Evolutionary conservation across 2,329 filamentous ascomycete genomes (phyloP).

Genomic region (Didymella glomerata): DNA sequence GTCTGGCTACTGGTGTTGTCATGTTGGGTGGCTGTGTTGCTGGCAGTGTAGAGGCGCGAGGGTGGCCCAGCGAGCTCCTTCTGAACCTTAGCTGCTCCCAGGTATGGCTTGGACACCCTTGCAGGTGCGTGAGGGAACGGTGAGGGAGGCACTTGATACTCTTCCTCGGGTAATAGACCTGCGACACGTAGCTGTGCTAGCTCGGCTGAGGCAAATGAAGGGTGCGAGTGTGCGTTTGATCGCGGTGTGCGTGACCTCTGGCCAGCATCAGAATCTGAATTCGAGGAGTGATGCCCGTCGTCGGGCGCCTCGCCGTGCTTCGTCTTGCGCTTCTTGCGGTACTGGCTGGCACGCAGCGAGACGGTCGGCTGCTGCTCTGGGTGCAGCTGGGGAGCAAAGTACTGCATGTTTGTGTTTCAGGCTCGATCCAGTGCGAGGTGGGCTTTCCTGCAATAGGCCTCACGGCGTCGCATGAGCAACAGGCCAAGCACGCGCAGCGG

Average conservation of each 20-base stretch:
- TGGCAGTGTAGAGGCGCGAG: slow-evolving; percentile 51
- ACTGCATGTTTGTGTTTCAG: slow-evolving; percentile 38
- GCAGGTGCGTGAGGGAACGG: slow-evolving; percentile 58
- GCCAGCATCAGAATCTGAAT: slow-evolving; percentile 13
- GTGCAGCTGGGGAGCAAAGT: slow-evolving; percentile 45
- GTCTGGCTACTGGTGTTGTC: slow-evolving; percentile 9
- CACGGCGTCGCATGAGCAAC: slow-evolving; percentile 10
- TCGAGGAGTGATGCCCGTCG: neutral
- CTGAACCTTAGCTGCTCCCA: slow-evolving; percentile 42
- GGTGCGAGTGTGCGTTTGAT: slow-evolving; percentile 27
- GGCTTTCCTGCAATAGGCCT: slow-evolving; percentile 1
- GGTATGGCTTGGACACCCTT: slow-evolving; percentile 24
- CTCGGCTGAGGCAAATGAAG: slow-evolving; percentile 33
- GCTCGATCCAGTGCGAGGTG: neutral
- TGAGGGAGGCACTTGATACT: slow-evolving; percentile 48
- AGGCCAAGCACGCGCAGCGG: slow-evolving; percentile 8
- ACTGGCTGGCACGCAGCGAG: slow-evolving; percentile 47
- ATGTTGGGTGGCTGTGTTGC: slow-evolving; percentile 19
- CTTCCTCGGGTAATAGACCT: slow-evolving; percentile 51
- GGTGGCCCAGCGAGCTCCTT: slow-evolving; percentile 54
- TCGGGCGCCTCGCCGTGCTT: slow-evolving; percentile 32
- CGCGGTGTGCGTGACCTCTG: slow-evolving; percentile 4
- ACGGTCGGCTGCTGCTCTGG: slow-evolving; percentile 37
- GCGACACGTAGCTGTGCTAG: slow-evolving; percentile 51
- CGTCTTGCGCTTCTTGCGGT: slow-evolving; percentile 35